phyloP scores from a whole-genome alignment of 495 filamentous ascomycete species.

The Saxophila tyrrhenica region DNA sequence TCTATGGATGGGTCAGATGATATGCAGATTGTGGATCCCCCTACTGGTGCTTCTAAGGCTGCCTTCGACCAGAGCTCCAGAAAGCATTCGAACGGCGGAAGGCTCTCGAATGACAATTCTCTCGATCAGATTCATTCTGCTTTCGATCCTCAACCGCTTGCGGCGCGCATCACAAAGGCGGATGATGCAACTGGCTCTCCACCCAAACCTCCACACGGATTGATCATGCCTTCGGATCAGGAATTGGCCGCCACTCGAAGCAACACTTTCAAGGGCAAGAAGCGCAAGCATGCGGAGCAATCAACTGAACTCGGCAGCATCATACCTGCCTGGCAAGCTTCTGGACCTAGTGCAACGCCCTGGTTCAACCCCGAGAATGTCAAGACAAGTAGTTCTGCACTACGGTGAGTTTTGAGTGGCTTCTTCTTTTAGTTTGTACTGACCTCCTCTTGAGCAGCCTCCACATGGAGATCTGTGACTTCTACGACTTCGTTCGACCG shows the following conservation, averaged over 20 bases:
- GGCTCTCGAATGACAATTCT: too few relatives aligned
- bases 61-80: too few relatives aligned
- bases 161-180: not conserved
- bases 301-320: constrained; percentile 47
- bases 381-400: constrained; percentile 24
- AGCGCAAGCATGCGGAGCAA: constrained; percentile 60
- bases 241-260: constrained; percentile 2
- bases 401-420: not conserved
- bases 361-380: constrained; percentile 48
- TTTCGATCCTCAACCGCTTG: not conserved
- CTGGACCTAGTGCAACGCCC: constrained; percentile 41
- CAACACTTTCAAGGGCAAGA: constrained; percentile 28
- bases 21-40: too few relatives aligned
- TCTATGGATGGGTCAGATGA: not conserved
- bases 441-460: constrained; percentile 39
- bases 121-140: too few relatives aligned
- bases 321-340: constrained; percentile 45
- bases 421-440: not conserved
- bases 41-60: too few relatives aligned
- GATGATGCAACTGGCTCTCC: not conserved
- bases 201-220: constrained; percentile 4
- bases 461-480: constrained; percentile 80
- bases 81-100: not conserved
- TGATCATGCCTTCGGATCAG: constrained; percentile 12
- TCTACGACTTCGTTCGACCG: constrained; percentile 72